Evolutionary conservation across 208 protist species (phyloP).

Genomic region (Acanthamoeba castellanii): DNA sequence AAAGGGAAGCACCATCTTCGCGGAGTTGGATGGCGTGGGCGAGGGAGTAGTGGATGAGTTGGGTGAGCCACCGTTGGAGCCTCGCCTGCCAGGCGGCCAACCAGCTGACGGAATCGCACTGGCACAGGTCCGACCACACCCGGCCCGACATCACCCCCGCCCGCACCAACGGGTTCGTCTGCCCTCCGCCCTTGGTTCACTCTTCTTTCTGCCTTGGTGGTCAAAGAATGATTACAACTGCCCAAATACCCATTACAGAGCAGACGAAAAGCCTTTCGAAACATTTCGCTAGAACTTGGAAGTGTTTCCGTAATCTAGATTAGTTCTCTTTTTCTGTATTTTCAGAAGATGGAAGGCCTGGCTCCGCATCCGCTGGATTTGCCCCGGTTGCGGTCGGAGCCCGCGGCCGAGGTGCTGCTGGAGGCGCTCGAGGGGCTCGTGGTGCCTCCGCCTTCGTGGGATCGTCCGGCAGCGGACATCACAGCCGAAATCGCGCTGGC

Average conservation of each 20-base stretch:
- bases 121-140: background rate
- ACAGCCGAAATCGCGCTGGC: slow-evolving; percentile 3
- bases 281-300: too few relatives aligned
- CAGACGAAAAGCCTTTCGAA: too few relatives aligned
- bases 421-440: background rate
- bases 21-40: background rate
- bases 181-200: too few relatives aligned
- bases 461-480: background rate
- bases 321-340: too few relatives aligned
- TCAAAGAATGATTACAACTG: too few relatives aligned
- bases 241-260: too few relatives aligned
- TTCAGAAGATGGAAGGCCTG: background rate
- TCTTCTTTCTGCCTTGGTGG: too few relatives aligned
- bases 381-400: background rate
- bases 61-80: background rate
- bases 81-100: background rate
- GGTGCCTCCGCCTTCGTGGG: background rate
- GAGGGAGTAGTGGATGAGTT: background rate
- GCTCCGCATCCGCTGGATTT: background rate
- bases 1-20: background rate
- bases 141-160: background rate
- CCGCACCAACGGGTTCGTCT: background rate
- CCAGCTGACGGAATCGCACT: background rate
- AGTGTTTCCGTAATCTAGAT: too few relatives aligned
- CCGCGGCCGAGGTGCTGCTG: background rate